Conservation (phyloP, 164 flowering plant species). For the Warburgia ugandensis region DNA sequence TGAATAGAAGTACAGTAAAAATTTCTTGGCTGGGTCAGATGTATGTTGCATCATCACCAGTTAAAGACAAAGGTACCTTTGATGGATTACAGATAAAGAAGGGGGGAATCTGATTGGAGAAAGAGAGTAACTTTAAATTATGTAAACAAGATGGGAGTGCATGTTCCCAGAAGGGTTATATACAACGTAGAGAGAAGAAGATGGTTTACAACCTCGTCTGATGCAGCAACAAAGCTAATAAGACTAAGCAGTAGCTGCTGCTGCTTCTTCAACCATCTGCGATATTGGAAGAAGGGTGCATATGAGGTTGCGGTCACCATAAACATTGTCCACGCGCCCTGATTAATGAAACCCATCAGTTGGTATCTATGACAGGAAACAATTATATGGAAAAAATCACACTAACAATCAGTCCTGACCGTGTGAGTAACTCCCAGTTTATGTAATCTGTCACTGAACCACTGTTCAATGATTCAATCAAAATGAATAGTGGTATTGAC, state of each 20-base stretch:
- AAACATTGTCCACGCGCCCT: conserved; percentile 97
- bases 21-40: no score
- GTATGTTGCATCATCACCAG: no score
- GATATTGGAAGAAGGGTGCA: conserved; percentile 85
- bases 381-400: not conserved
- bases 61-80: no score
- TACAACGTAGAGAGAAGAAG: conserved; percentile 3
- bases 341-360: conserved; percentile 10
- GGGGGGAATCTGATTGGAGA: no score
- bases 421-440: no score
- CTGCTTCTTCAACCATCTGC: conserved; percentile 60
- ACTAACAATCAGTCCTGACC: no score
- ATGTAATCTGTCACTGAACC: no score
- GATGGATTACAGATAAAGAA: no score
- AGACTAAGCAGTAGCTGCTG: conserved; percentile 72
- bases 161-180: not conserved
- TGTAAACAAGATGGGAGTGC: not conserved
- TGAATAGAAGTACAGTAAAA: no score
- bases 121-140: not conserved
- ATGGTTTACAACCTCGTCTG: not conserved
- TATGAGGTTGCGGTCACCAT: conserved; percentile 91
- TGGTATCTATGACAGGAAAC: not conserved
- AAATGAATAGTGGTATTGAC: no score
- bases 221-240: not conserved
- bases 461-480: no score